Base-by-base conservation (phyloP, 2,329 filamentous ascomycete genomes). In the Ophiognomonia clavigignenti-juglandacearum region DNA sequence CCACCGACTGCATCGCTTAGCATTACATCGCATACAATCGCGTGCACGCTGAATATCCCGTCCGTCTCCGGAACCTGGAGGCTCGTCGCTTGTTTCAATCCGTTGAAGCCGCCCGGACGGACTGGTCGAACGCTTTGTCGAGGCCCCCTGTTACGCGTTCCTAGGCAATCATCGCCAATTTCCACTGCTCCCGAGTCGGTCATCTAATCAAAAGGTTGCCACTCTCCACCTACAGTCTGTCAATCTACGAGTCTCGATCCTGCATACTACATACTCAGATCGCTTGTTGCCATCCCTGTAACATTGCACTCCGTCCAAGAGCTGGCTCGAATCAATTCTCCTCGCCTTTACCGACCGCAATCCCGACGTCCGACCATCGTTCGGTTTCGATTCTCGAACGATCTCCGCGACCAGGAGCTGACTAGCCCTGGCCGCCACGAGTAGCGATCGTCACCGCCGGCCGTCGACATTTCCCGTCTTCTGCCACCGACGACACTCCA, bases 241-340 rank as follows among this genome's bases (percentile, higher is more conserved):
- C 36, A 6, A 6, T 26, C 24, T 10, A 26, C 6, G n/a, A n/a
- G n/a, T n/a, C n/a, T n/a, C n/a, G n/a, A n/a, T n/a, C n/a, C n/a
- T n/a, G 24, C 24, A 26, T 36, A 42, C 44, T 20, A 45, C 14
- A 20, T 7, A 36, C 13, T n/a, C 4, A 16, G 8, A n/a, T 35
- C 22, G 31, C 39, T 41, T 27, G 23, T 36, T 23, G 20, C 14
- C 31, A 35, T 43, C 10, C 39, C 26, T 19, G 24, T 34, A 31
- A n/a, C 35, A 39, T 22, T 29, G 34, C 43, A 36, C 22, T 38
- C 37, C 41, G 20, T 39, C 22, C 14, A 50, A 50, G 50, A 52
- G 50, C 47, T 50, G 50, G 43, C 50, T 52, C 50, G n/a, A 32
- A 42, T 20, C 44, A 36, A 47, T 47, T 39, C 31, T 35, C 24